Percentiles rank a stretch among this genome's conserved stretches.
These are phyloP conservation scores for Cajanus cajan DNA, from an alignment of 306 rosid species.

Conservation along the genomic window DNA sequence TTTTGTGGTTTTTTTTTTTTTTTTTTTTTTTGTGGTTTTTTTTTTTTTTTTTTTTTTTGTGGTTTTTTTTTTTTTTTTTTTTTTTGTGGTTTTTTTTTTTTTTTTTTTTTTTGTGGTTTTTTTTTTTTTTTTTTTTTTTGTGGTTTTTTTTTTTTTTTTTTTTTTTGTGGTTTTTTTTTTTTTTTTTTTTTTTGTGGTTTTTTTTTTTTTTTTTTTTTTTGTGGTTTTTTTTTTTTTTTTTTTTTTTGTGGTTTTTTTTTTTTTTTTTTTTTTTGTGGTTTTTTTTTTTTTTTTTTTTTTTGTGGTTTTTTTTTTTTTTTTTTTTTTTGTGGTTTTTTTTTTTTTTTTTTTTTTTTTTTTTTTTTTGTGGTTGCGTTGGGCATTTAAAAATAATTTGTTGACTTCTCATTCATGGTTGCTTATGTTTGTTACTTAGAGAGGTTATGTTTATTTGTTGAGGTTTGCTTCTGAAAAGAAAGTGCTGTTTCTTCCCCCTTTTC, in stretches of 20 bases:
- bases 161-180: conserved; percentile 24
- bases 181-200: conserved; percentile 20
- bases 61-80: conserved; percentile 24
- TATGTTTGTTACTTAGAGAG: conserved; percentile 7
- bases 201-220: conserved; percentile 28
- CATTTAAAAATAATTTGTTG: not conserved
- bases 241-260: conserved; percentile 23
- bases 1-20: conserved; percentile 21
- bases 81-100: conserved; percentile 22
- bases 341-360: no score
- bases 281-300: conserved; percentile 28
- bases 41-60: conserved; percentile 27
- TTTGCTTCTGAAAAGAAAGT: conserved; percentile 14
- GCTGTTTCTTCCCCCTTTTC: conserved; percentile 2
- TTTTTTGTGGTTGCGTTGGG: conserved; percentile 15
- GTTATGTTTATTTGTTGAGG: conserved; percentile 13
- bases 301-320: conserved; percentile 23
- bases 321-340: conserved; percentile 17
- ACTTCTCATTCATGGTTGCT: conserved; percentile 14
- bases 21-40: conserved; percentile 21
- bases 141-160: conserved; percentile 23
- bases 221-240: conserved; percentile 22
- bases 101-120: conserved; percentile 23
- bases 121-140: conserved; percentile 25
- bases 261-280: conserved; percentile 20